Conservation (phyloP, 441 rosid genomes). For the Euphorbia corollata region DNA sequence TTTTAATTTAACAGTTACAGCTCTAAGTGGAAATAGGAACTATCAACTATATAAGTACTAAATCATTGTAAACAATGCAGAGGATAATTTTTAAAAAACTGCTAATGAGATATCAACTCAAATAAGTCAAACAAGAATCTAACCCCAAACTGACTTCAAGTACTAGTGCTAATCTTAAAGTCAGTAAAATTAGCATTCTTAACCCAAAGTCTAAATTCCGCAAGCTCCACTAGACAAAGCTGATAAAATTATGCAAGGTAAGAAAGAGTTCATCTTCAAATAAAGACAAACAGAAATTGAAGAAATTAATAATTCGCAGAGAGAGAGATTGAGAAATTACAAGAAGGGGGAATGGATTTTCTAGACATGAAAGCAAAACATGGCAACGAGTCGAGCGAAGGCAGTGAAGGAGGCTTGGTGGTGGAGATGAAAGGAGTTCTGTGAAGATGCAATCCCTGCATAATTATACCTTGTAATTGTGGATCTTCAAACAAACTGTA, state of each 20-base stretch:
- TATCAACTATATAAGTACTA: conserved; percentile 2
- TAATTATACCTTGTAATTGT: conserved; percentile 7
- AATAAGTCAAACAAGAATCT: background rate
- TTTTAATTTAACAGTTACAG: background rate
- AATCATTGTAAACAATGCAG: background rate
- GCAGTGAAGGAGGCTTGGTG: conserved; percentile 42
- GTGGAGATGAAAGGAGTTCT: conserved; percentile 35
- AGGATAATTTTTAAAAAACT: background rate
- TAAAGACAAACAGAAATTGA: background rate
- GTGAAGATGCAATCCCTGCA: conserved; percentile 39
- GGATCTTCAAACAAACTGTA: background rate
- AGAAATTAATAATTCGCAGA: background rate
- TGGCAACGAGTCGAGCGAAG: conserved; percentile 46
- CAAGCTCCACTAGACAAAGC: background rate
- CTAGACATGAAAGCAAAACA: conserved; percentile 31
- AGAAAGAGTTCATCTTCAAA: background rate
- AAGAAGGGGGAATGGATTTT: conserved; percentile 29
- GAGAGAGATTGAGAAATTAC: conserved; percentile 33
- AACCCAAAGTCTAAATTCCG: background rate
- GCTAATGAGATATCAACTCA: background rate
- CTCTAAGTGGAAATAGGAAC: background rate
- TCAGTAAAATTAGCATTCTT: background rate
- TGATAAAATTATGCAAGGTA: background rate
- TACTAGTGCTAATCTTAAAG: background rate
- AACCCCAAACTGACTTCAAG: conserved; percentile 6